A percentile compares a stretch with the other conserved stretches of the same genome.
Evolutionary conservation across 306 rosid species (phyloP).

Genomic region (Myrica gale): DNA sequence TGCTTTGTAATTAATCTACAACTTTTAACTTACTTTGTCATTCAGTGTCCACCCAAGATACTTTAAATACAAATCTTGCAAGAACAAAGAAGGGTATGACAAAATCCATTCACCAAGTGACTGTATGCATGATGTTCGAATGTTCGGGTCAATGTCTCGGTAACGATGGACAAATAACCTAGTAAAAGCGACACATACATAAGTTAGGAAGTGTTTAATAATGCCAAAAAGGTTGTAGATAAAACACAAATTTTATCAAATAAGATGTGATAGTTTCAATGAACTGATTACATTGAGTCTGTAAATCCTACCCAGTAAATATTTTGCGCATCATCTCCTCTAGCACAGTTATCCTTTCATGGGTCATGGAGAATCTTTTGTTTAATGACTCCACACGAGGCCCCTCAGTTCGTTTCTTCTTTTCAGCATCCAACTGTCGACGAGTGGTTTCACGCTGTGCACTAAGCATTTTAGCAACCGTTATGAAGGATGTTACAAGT

Average conservation of each 20-base stretch:
- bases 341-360: constrained; percentile 72
- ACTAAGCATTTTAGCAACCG: constrained; percentile 79
- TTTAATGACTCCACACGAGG: constrained; percentile 88
- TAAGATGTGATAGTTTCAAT: constrained; percentile 11
- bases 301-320: constrained; percentile 80
- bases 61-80: constrained; percentile 92
- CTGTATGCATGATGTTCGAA: constrained; percentile 87
- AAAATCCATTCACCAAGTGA: constrained; percentile 90
- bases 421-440: constrained; percentile 95
- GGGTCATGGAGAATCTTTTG: constrained; percentile 80
- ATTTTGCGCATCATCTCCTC: constrained; percentile 99
- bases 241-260: background rate
- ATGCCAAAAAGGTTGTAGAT: constrained; percentile 18
- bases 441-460: constrained; percentile 93
- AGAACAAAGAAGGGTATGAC: constrained; percentile 89
- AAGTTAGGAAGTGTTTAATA: constrained; percentile 30
- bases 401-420: constrained; percentile 82
- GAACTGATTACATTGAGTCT: constrained; percentile 22
- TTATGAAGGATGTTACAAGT: constrained; percentile 84
- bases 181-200: constrained; percentile 34
- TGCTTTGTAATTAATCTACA: constrained; percentile 18
- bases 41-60: constrained; percentile 96
- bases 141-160: constrained; percentile 88
- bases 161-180: constrained; percentile 99
- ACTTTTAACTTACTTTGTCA: constrained; percentile 69